Conservation (phyloP, 2,329 filamentous ascomycete species). For the Lachnellula hyalina region DNA sequence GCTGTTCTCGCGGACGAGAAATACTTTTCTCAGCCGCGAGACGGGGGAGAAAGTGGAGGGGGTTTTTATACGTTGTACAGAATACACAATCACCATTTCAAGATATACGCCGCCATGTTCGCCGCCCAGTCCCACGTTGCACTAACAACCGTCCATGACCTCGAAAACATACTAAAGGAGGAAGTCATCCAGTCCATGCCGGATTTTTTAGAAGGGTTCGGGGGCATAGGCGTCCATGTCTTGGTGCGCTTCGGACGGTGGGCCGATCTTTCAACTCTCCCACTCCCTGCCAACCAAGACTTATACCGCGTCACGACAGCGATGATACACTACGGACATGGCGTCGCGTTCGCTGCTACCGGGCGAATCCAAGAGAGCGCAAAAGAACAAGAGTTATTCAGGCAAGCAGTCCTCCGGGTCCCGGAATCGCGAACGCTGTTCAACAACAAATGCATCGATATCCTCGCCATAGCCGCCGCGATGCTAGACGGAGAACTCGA, state of each 20-base stretch:
- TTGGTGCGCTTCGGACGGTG: slow-evolving; percentile 69
- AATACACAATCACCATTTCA: slow-evolving; percentile 69
- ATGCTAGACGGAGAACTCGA: slow-evolving; percentile 72
- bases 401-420: slow-evolving; percentile 45
- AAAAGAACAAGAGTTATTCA: slow-evolving; percentile 46
- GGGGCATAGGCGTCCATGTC: slow-evolving; percentile 62
- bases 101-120: slow-evolving; percentile 75
- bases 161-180: slow-evolving; percentile 60
- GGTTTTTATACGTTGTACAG: slow-evolving; percentile 78
- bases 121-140: slow-evolving; percentile 59
- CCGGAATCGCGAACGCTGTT: slow-evolving; percentile 58
- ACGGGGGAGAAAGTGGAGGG: slow-evolving; percentile 47
- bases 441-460: slow-evolving; percentile 60
- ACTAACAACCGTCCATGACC: slow-evolving; percentile 50
- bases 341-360: slow-evolving; percentile 58
- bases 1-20: slow-evolving; percentile 65
- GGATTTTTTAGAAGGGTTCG: slow-evolving; percentile 70
- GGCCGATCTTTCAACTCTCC: slow-evolving; percentile 56
- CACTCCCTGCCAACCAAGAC: slow-evolving; percentile 49
- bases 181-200: slow-evolving; percentile 69
- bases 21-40: slow-evolving; percentile 40
- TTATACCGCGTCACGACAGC: slow-evolving; percentile 68
- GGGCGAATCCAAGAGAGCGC: slow-evolving; percentile 51
- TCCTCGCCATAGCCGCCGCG: slow-evolving; percentile 54
- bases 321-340: slow-evolving; percentile 62